These are phyloP conservation scores for Turnera subulata DNA, from an alignment of 345 rosid species.

Conservation along the genomic window DNA sequence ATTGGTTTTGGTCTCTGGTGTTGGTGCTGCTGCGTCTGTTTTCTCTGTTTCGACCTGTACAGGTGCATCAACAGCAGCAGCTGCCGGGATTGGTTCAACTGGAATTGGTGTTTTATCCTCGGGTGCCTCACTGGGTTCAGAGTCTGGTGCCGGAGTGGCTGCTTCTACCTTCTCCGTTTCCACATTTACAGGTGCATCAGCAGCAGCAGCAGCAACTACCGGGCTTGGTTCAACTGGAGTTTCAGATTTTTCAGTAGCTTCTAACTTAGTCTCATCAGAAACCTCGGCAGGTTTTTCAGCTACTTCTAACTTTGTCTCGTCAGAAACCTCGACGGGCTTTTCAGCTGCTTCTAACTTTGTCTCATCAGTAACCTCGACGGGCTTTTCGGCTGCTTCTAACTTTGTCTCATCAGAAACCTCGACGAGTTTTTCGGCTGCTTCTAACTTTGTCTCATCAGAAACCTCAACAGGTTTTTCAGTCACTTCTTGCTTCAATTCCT, in stretches of 20 bases:
- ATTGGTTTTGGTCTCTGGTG: too few relatives aligned
- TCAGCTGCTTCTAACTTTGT: too few relatives aligned
- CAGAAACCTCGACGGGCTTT: too few relatives aligned
- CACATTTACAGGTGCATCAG: conserved; percentile 1
- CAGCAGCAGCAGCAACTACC: background rate
- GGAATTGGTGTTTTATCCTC: too few relatives aligned
- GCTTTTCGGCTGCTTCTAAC: background rate
- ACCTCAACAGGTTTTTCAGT: background rate
- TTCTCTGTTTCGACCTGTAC: too few relatives aligned
- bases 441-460: too few relatives aligned
- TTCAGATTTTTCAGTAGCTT: background rate
- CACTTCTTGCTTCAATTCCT: background rate
- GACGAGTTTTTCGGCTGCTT: background rate
- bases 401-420: background rate
- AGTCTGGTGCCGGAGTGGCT: background rate
- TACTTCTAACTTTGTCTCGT: background rate
- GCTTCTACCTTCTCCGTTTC: conserved; percentile 13
- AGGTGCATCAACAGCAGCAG: too few relatives aligned
- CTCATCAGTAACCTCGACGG: too few relatives aligned
- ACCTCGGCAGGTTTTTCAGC: background rate
- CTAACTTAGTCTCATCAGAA: background rate
- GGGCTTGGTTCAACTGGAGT: background rate
- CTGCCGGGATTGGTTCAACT: too few relatives aligned
- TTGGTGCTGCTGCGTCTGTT: too few relatives aligned
- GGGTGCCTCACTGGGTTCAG: too few relatives aligned